Base-by-base conservation (phyloP, 257 asterid species). In the Gentiana dahurica region DNA sequence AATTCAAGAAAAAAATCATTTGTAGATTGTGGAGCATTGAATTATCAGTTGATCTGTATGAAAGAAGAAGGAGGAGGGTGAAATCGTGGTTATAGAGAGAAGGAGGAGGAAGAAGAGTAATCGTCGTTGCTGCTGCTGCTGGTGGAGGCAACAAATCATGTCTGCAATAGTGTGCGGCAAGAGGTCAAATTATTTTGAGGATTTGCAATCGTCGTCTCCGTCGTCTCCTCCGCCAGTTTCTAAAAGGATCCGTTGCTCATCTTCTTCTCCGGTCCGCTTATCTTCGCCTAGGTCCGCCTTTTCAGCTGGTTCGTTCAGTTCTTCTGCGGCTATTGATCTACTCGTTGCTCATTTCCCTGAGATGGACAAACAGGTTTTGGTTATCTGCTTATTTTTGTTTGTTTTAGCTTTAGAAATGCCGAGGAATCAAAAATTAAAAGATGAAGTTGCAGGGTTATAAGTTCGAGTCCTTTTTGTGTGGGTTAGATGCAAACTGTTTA, bases 81-180 rank as follows among this genome's bases (percentile, higher is more conserved):
- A 68, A 76, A 59, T 70, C 70, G 55, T 46, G 71, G 63, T 75
- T 68, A 68, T 80, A 36, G 77, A 61, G 65, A 69, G 72, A 51
- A 49, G 61, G 53, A 60, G 44, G 54, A 64, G 34, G 51, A 61
- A 39, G 45, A 4, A 43, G 61, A 53, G 53, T 53, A 61, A 62
- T 51, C 61, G 54, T 41, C 39, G 62, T 53, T 53, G 62, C 48
- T 53, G 71, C 47, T 60, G 54, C 36, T 38, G 62, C 46, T 53
- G 62, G 44, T 53, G 71, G 53, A 49, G 70, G 67, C 89, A 73
- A 65, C 89, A 73, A 82, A 87, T 77, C 93, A 91, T 85, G 98
- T 91, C 97, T 91, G 98, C 98, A 71, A 77, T 85, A 72, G 78
- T 91, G 92, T 85, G 94, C 79, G 97, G 97, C 60, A 91, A 91